Evolutionary conservation across 305 asterid species (phyloP), one percentile per base, ranked within the genome.

Genomic region (Coffea humblotiana): DNA sequence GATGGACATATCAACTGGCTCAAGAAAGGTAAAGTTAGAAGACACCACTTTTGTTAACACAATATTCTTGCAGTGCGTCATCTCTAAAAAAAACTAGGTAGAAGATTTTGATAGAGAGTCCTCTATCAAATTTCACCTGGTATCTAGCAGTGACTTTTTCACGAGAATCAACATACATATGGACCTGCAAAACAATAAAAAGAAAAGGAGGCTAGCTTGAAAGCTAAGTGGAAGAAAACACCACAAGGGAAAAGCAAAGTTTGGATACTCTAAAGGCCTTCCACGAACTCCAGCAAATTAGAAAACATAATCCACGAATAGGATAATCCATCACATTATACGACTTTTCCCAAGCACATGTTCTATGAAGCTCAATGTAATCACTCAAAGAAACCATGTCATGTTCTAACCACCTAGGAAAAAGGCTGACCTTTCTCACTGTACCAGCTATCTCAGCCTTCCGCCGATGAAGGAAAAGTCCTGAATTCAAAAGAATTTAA

Each of bases 61-160:
- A 52, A 7, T 70, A 45, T 37, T 58, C 14, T 25, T 49, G 75
- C 56, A 72, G n/a, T 8, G 65, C 47, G 35, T 75, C 48, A 21
- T 32, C 19, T 37, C 6, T 60, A 32, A 40, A 63, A 64, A 21
- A 32, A 61, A 14, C 25, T 51, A 21, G 40, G 29, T 8, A 54
- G 4, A 25, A 60, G 51, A 58, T 9, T 68, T n/a, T 37, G 48
- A 25, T 15, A 52, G 27, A 8, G 19, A 56, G 43, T 43, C 6
- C 35, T 75, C 18, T 0, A 7, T 23, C 23, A 74, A 32, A 68
- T 71, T 76, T 89, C 83, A 96, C 97, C 98, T 96, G 99, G 86
- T 94, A 96, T 88, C 98, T 86, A 51, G 99, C 97, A 67, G 99
- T 96, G 75, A 96, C 99, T 82, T 96, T 96, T 88, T 94, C 99